Evolutionary conservation across 2,329 filamentous ascomycete genomes (phyloP).

Genomic region (Sordariomycetes sp.): DNA sequence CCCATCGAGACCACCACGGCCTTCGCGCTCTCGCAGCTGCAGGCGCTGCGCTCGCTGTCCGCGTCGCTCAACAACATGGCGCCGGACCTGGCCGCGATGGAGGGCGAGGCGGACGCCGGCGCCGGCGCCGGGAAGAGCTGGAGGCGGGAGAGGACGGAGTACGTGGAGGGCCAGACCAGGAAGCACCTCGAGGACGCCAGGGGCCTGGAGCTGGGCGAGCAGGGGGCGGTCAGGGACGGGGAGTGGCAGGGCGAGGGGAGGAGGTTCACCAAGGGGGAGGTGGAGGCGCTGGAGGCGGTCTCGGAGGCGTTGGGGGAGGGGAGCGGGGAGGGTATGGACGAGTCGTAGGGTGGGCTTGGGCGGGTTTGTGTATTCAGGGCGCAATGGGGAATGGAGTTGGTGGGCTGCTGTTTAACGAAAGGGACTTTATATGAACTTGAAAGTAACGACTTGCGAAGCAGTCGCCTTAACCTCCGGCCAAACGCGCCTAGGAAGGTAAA

Average conservation of each 20-base stretch:
- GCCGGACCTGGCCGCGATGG: conserved; percentile 40
- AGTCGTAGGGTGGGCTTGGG: neutral
- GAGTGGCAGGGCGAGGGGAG: conserved; percentile 50
- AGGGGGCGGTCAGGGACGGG: conserved; percentile 53
- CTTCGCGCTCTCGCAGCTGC: conserved; percentile 76
- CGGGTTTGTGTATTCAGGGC: neutral
- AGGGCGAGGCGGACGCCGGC: conserved; percentile 16
- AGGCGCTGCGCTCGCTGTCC: conserved; percentile 60
- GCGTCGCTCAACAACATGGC: conserved; percentile 51
- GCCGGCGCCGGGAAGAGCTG: conserved; percentile 32
- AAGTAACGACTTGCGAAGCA: too few relatives aligned
- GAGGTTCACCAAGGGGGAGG: conserved; percentile 38
- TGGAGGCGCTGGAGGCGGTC: conserved; percentile 44
- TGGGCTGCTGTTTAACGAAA: neutral
- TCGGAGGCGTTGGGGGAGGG: conserved; percentile 28
- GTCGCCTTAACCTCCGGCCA: too few relatives aligned
- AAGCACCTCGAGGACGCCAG: conserved; percentile 63
- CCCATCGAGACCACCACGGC: conserved; percentile 61
- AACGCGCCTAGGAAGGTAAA: too few relatives aligned
- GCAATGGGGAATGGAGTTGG: neutral
- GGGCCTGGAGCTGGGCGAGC: conserved; percentile 53
- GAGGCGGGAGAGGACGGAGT: conserved; percentile 63
- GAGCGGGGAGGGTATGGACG: conserved; percentile 7
- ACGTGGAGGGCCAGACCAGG: conserved; percentile 71
- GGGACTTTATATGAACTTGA: neutral